Percentiles rank a stretch among this genome's conserved stretches.
Evolutionary conservation across 2,329 filamentous ascomycete genomes (phyloP).

Genomic region (Sporothrix phasma): DNA sequence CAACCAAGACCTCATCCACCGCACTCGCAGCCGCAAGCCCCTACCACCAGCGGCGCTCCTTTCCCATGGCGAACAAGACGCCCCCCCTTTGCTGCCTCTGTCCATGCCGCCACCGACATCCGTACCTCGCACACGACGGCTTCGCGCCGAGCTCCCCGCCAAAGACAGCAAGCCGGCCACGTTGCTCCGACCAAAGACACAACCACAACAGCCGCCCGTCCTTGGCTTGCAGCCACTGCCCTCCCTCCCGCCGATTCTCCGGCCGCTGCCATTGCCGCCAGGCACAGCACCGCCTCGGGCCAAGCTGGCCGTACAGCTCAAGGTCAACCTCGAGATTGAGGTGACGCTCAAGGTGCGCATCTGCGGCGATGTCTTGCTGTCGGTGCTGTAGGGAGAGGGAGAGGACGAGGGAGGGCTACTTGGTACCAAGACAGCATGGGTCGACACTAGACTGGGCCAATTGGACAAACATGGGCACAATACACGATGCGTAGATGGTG

Average conservation of each 20-base stretch:
- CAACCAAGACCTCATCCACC: neutral
- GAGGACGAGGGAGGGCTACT: too few relatives aligned
- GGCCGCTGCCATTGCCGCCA: neutral
- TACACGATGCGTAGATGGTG: neutral
- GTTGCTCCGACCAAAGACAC: neutral
- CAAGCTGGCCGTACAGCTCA: constrained; percentile 50
- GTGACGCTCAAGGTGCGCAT: constrained; percentile 60
- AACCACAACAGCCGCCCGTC: neutral
- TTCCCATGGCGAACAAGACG: neutral
- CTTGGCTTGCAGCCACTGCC: constrained; percentile 16
- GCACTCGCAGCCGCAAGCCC: neutral
- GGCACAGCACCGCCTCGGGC: neutral
- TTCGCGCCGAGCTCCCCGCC: neutral
- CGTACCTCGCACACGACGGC: neutral
- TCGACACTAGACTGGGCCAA: neutral
- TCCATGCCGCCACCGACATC: neutral
- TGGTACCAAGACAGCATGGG: too few relatives aligned
- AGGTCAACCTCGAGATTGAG: constrained; percentile 58
- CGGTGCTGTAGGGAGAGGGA: constrained; percentile 28
- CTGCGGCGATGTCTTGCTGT: constrained; percentile 56
- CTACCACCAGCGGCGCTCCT: neutral
- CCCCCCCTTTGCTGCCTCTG: neutral
- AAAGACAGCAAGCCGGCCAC: neutral
- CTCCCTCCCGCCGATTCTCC: constrained; percentile 25
- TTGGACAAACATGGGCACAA: neutral